A percentile compares a stretch with the other conserved stretches of the same genome.
Conservation (phyloP, 768 basidiomycete genomes). For the Boletus edulis region DNA sequence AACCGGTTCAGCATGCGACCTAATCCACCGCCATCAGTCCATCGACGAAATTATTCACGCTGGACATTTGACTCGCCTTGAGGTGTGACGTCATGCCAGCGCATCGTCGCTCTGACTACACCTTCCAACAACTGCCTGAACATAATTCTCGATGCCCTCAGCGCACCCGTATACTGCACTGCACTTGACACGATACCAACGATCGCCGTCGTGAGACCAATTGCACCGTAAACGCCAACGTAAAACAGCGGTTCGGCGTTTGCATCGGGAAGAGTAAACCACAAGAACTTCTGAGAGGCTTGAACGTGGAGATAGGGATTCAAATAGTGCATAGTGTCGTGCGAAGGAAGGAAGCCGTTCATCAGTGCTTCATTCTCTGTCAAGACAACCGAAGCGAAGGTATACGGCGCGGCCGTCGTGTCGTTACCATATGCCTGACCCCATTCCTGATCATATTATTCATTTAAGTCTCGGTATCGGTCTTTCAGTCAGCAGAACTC, state of each 20-base stretch:
- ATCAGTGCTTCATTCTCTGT: constrained; percentile 31
- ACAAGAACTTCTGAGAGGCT: not conserved
- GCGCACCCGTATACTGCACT: constrained; percentile 57
- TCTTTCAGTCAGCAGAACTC: not conserved
- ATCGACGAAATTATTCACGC: not conserved
- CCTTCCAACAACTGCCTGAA: constrained; percentile 57
- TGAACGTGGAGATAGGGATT: constrained; percentile 19
- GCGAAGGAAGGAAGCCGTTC: constrained; percentile 20
- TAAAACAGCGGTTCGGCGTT: constrained; percentile 68
- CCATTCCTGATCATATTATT: constrained; percentile 23
- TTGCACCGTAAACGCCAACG: constrained; percentile 61
- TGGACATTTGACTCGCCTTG: constrained; percentile 43
- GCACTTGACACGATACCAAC: constrained; percentile 44
- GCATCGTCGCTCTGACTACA: constrained; percentile 80
- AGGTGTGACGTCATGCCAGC: constrained; percentile 83
- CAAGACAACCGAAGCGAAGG: constrained; percentile 20
- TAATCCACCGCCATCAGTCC: constrained; percentile 17
- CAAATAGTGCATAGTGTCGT: constrained; percentile 14
- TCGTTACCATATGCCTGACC: constrained; percentile 22
- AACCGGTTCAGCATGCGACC: constrained; percentile 88
- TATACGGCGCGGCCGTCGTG: constrained; percentile 7
- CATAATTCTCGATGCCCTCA: constrained; percentile 35
- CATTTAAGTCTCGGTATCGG: not conserved
- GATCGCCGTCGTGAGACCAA: constrained; percentile 50
- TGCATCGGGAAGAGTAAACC: constrained; percentile 44